phyloP scores from a whole-genome alignment of 78 protist genomes.

The Dictyostelium purpureum region DNA sequence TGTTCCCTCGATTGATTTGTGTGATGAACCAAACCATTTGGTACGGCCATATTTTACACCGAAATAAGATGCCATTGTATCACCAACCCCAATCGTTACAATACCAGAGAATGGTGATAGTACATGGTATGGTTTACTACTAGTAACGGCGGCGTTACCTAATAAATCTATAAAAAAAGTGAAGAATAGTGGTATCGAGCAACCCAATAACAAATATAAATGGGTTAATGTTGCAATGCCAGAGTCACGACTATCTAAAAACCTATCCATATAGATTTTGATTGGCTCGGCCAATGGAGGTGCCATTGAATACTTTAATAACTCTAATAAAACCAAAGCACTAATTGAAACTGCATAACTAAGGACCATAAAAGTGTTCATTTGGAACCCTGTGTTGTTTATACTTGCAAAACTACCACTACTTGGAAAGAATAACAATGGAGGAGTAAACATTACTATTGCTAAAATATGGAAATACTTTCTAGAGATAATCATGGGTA shows the following conservation, averaged over 20 bases:
- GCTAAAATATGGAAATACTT: conserved; percentile 88
- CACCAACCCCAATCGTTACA: conserved; percentile 74
- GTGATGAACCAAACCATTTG: conserved; percentile 64
- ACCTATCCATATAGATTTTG: conserved; percentile 18
- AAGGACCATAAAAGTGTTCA: conserved; percentile 6
- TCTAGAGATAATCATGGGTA: conserved; percentile 63
- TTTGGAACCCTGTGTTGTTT: too few relatives aligned
- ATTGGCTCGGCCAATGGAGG: conserved; percentile 40
- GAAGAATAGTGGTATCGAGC: conserved; percentile 76
- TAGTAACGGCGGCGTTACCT: neutral
- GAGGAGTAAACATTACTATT: conserved; percentile 78
- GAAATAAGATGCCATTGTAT: conserved; percentile 77
- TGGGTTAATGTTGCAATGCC: conserved; percentile 85
- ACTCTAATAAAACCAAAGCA: conserved; percentile 62
- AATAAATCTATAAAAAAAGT: neutral
- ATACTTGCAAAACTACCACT: neutral
- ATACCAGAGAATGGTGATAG: conserved; percentile 51
- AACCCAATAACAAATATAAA: conserved; percentile 84
- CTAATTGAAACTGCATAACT: conserved; percentile 64
- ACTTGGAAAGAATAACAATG: neutral
- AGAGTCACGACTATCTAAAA: conserved; percentile 78
- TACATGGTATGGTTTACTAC: neutral
- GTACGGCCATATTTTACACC: conserved; percentile 75
- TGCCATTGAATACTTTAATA: conserved; percentile 6
- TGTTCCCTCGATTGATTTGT: conserved; percentile 86